Evolutionary conservation across 345 rosid species (phyloP).

Genomic region (Brassica carinata): DNA sequence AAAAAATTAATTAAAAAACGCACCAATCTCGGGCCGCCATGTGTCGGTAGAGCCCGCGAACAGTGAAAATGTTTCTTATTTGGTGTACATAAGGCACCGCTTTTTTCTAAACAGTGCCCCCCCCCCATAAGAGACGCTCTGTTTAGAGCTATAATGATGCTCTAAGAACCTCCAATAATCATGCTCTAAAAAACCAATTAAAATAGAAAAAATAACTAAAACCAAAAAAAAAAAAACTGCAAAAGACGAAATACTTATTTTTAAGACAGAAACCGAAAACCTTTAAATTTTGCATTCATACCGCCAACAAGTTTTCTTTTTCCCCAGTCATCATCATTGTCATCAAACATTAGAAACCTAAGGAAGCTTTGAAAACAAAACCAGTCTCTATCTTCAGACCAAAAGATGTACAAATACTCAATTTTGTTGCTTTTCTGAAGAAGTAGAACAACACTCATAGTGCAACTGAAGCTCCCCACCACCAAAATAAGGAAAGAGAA

Average conservation of each 20-base stretch:
- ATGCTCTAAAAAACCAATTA: no score
- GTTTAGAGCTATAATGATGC: no score
- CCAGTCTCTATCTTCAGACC: constrained; percentile 6
- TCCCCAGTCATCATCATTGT: neutral
- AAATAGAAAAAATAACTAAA: neutral
- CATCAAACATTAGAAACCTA: constrained; percentile 40
- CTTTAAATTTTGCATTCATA: neutral
- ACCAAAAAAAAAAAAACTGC: neutral
- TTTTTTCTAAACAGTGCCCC: no score
- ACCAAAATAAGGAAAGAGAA: neutral
- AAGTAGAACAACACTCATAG: constrained; percentile 17
- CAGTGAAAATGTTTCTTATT: no score
- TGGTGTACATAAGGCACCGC: no score
- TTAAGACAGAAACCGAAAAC: neutral
- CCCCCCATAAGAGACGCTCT: no score
- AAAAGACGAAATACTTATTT: neutral
- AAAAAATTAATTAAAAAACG: no score
- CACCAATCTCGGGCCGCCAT: no score
- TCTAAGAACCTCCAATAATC: no score
- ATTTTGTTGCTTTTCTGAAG: constrained; percentile 15
- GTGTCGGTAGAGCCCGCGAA: no score
- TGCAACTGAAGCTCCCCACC: constrained; percentile 44
- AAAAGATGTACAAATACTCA: constrained; percentile 28
- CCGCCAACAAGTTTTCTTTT: constrained; percentile 4
- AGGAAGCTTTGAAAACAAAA: constrained; percentile 26